Evolutionary conservation across 768 basidiomycete species (phyloP), one percentile per base, ranked within the genome.

Genomic region (Cystofilobasidium ferigula): DNA sequence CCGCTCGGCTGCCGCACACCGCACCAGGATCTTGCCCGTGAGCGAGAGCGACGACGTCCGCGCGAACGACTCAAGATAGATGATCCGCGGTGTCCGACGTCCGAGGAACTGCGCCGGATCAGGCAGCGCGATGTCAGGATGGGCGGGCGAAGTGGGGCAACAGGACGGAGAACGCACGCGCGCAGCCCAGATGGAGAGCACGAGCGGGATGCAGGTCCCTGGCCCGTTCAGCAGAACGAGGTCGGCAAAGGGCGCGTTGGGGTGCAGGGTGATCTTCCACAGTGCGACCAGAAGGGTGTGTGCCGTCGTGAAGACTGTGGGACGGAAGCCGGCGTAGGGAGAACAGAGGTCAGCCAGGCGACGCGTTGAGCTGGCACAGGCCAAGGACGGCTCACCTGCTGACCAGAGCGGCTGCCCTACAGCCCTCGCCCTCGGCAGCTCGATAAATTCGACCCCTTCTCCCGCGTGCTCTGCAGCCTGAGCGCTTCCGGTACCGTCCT

Each of bases 1-100:
- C 14, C 58, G 38, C 38, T 60, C 58, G 9, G 43, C 58, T n/a
- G 26, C 18, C 10, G 58, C 38, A 24, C 34, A 38, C 20, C 20
- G 26, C 7, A 32, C 51, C 8, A 60, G 38, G 38, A 60, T 42
- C 38, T 32, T 24, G 24, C 58, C 58, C 24, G 58, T 42, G 1
- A 60, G 38, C 18, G 38, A 42, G 4, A 60, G 10, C 24, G 58
- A 60, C 9, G 38, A 26, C 43, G 58, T 60, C 24, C 94, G 86
- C 8, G 94, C 91, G 75, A 94, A 94, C 0, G 90, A 91, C 75
- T 98, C 94, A 42, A 97, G 80, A 74, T 95, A 99, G 59, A 99
- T 82, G 35, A 89, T 75, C 45, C 77, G 79, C 7, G 94, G 87
- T 1, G 85, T 81, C 26, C 79, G 78, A 38, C 91, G 74, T 28